Base-by-base conservation (phyloP, 208 protist genomes). In the Leptomonas pyrrhocoris region DNA sequence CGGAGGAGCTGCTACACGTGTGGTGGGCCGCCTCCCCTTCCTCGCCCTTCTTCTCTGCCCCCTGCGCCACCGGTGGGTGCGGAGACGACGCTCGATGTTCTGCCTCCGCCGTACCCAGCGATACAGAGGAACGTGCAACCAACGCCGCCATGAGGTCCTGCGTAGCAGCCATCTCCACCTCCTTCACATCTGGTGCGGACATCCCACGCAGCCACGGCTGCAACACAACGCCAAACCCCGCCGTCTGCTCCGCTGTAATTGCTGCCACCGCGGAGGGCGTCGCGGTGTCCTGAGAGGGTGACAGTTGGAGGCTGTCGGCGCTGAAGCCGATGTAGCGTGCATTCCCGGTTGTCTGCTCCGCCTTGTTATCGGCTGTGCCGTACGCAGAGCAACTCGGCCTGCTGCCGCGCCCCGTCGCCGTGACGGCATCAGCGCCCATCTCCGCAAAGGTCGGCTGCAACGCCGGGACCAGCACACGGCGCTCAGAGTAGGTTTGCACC, bases 241-340 rank as follows among this genome's bases (percentile, higher is more conserved):
- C 25, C 8, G 23, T 38, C 23, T 21, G 30, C 31, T 58, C 63
- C 36, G 27, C 8, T 13, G 19, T 53, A 30, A 28, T n/a, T 38
- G 21, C 30, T 27, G 12, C 12, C 8, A 15, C 34, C 7, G 19
- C 12, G 34, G 34, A 18, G 23, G 56, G 31, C 36, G 28, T 16
- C 0, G 45, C 0, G 2, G 48, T 38, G 18, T 36, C 27, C 27
- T 70, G 62, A 0, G 62, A 56, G 8, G 23, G n/a, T 16, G 61
- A 76, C 13, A 67, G 71, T 56, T 77, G 63, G 19, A 77, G 48
- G 65, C 63, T 77, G 36, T 70, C 71, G 16, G 63, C 51, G 42
- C 62, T 77, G 40, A 65, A 77, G 46, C 71, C 71, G 53, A 71
- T 53, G 63, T 77, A 77, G 36, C 50, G 9, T 0, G 63, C 55